Evolutionary conservation across 441 rosid species (phyloP), one percentile per base, ranked within the genome.

Genomic region (Capsella rubella): DNA sequence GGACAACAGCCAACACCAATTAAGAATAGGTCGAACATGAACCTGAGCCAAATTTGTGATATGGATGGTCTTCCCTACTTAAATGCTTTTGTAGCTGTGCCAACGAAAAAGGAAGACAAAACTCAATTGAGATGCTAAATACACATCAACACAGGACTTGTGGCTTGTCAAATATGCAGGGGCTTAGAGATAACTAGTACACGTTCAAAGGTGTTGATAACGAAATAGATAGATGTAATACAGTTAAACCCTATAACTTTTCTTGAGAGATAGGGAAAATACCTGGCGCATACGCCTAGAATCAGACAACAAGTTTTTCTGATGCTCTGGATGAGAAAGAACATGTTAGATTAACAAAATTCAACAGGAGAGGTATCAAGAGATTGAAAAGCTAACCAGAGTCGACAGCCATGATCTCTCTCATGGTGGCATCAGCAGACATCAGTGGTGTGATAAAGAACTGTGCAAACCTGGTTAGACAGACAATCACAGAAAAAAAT

Each of bases 351-450:
- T 14, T 2, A 25, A 58, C 18, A 21, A 55, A 59, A 0, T 18
- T 4, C 4, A 32, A 29, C 69, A 18, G 16, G 8, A 67, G 45
- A 39, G 61, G 58, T 9, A 62, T 37, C 9, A 57, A 55, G 57
- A 50, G 66, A 1, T 4, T 18, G 4, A 63, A 31, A 31, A 60
- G 55, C 86, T 16, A 72, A 95, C 98, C 98, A 84, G 97, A 95
- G 82, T 90, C 97, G 46, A 95, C 96, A 6, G 93, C 95, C 75
- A 89, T 95, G 37, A 90, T 89, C 80, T 95, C 97, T 81, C 97
- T 88, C 53, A 28, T 86, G 39, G 95, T 90, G 39, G 98, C 99
- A 65, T 95, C 99, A 62, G 95, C 87, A 13, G 96, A 88, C 95
- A 95, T 89, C 69, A 95, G 82, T 55, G 98, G 99, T 72, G 88